phyloP scores from a whole-genome alignment of 768 basidiomycete species.

The Naganishia randhawae region DNA sequence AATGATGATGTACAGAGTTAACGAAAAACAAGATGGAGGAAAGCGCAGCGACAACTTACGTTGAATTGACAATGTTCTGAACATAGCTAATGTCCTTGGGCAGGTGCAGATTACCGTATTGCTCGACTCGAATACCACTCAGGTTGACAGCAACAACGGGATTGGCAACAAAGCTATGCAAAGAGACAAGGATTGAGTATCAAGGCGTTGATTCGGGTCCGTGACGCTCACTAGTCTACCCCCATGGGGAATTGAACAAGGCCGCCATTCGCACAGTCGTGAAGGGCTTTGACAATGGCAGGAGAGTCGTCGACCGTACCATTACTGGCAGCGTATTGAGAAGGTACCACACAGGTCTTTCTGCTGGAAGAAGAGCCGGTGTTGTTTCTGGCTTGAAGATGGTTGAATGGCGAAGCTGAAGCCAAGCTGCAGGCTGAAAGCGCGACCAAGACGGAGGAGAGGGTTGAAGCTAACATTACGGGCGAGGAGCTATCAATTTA shows the following conservation, averaged over 20 bases:
- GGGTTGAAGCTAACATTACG: slow-evolving; percentile 17
- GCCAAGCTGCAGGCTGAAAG: slow-evolving; percentile 13
- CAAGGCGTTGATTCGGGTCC: no score
- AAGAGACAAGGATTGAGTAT: neutral
- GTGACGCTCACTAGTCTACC: slow-evolving; percentile 35
- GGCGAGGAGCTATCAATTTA: neutral
- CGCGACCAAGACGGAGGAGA: slow-evolving; percentile 18
- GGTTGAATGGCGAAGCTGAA: slow-evolving; percentile 10
- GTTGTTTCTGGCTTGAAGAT: slow-evolving; percentile 13
- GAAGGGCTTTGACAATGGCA: slow-evolving; percentile 29
- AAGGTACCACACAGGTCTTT: slow-evolving; percentile 15
- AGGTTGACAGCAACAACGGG: neutral
- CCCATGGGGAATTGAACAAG: slow-evolving; percentile 34
- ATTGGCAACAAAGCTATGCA: slow-evolving; percentile 43
- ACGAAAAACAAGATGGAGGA: neutral
- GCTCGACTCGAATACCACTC: slow-evolving; percentile 10
- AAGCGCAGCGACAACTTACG: slow-evolving; percentile 12
- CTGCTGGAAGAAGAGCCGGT: neutral
- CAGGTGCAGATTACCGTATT: slow-evolving; percentile 38
- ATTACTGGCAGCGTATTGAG: slow-evolving; percentile 11
- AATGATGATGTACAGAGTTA: slow-evolving; percentile 36
- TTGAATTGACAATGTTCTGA: slow-evolving; percentile 31
- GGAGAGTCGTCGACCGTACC: slow-evolving; percentile 35
- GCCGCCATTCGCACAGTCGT: slow-evolving; percentile 32
- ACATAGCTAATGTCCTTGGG: slow-evolving; percentile 17